Conservation (phyloP, 2,329 filamentous ascomycete species). For the Fusarium kyushuense region DNA sequence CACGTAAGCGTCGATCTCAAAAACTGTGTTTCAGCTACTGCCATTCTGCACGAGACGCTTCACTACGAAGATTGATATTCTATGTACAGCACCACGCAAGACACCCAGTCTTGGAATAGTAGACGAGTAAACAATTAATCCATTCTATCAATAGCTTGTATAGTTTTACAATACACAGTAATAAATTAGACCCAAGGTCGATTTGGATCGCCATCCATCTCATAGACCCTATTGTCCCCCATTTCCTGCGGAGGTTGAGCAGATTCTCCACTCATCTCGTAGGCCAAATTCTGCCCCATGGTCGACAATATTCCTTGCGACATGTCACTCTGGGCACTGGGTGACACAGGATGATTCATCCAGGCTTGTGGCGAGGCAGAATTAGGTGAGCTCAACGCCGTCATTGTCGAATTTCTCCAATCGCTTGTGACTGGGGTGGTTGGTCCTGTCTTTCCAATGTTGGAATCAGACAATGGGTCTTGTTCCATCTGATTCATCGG, state of each 20-base stretch:
- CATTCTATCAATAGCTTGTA: not conserved
- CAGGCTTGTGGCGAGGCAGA: not conserved
- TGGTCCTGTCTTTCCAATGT: not conserved
- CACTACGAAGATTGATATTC: not conserved
- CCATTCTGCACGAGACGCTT: not conserved
- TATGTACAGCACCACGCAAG: not conserved
- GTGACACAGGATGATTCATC: not conserved
- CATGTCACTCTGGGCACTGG: not conserved
- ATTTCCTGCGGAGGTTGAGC: not conserved
- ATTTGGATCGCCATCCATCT: not conserved
- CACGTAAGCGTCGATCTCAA: not conserved
- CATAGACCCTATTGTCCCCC: not conserved
- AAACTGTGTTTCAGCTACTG: not conserved
- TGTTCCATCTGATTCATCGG: not conserved
- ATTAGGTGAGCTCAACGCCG: not conserved
- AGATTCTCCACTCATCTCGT: conserved; percentile 3
- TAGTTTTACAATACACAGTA: not conserved
- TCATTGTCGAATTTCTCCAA: conserved; percentile 5
- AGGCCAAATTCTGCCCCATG: not conserved
- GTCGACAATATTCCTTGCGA: not conserved
- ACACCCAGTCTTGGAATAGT: too few species aligned
- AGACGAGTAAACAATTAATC: not conserved
- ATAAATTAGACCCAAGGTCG: not conserved
- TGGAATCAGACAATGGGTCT: not conserved
- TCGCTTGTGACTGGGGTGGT: not conserved